Base-by-base conservation (phyloP, 495 filamentous ascomycete species). In the Parachaetomium inaequale region DNA sequence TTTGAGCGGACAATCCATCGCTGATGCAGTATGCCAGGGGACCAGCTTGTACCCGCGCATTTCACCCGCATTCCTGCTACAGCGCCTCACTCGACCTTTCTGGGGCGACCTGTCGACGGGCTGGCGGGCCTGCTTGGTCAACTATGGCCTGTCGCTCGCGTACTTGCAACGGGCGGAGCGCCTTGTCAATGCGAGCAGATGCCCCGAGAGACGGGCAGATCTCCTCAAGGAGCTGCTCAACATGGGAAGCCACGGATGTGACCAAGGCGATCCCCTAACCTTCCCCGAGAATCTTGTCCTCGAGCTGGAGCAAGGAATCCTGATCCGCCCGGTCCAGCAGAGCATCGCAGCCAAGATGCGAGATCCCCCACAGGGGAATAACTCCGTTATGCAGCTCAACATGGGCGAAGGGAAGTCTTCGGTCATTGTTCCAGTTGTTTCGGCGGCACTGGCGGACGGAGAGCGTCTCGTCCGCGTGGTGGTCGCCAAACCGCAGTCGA, bases 381-480 rank as follows among this genome's bases (percentile, higher is more conserved):
- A 86, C 66, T 68, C 78, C 0, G 83, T 85, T 14, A 76, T 90
- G 70, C 88, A 91, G 66, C 74, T 92, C 55, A 90, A 89, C 64
- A 91, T 91, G 87, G 88, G 88, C 0, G 81, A 88, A 67, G 88
- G 88, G 0, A 92, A 92, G 66, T 86, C 86, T 0, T 86, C 85
- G 0, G 82, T 89, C 2, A 88, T 92, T 56, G 80, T 89, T 4
- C 87, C 88, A 1, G 82, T 87, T 43, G 81, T 87, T 8, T 79
- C 84, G 6, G 77, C 78, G 0, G 70, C 73, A 3, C 67, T 90
- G 17, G 86, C 85, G 0, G 70, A 90, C 64, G 74, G 76, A 0
- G 61, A 63, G 0, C 75, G 71, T 19, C 73, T 91, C 0, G 78
- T 82, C 0, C 72, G 87, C 14, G 77, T 90, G 0, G 66, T 91